These are phyloP conservation scores for Mycotypha africana DNA, from an alignment of 371 early-diverging fungal genomes.

Conservation along the genomic window DNA sequence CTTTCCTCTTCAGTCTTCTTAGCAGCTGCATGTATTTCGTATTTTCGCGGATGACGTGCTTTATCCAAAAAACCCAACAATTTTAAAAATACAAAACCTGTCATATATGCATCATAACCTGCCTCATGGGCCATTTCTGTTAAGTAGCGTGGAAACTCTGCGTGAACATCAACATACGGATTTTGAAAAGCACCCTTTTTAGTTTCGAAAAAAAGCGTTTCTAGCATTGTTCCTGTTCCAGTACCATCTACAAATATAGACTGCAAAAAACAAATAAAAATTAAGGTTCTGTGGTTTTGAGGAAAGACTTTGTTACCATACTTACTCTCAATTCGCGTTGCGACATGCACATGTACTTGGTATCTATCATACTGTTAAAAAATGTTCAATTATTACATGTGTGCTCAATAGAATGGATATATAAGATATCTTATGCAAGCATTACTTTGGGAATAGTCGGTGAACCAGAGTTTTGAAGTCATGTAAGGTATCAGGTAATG, in stretches of 20 bases:
- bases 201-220: conserved; percentile 36
- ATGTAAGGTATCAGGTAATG: conserved; percentile 57
- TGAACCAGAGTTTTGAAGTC: conserved; percentile 58
- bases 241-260: conserved; percentile 11
- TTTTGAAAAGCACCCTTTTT: conserved; percentile 33
- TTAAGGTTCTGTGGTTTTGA: too few species aligned
- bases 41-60: conserved; percentile 11
- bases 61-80: conserved; percentile 22
- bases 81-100: conserved; percentile 54
- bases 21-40: neutral
- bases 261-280: neutral
- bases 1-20: conserved; percentile 10
- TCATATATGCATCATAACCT: conserved; percentile 86
- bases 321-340: conserved; percentile 47
- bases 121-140: conserved; percentile 76
- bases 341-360: conserved; percentile 67
- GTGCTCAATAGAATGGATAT: neutral
- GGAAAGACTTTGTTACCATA: neutral
- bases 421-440: neutral
- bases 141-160: conserved; percentile 35
- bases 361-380: conserved; percentile 65
- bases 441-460: conserved; percentile 53
- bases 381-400: neutral
- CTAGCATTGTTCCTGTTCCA: conserved; percentile 31
- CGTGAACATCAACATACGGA: conserved; percentile 47